Evolutionary conservation across 2,329 filamentous ascomycete species (phyloP), one percentile per base, ranked within the genome.

Genomic region (Ramularia endophylla): DNA sequence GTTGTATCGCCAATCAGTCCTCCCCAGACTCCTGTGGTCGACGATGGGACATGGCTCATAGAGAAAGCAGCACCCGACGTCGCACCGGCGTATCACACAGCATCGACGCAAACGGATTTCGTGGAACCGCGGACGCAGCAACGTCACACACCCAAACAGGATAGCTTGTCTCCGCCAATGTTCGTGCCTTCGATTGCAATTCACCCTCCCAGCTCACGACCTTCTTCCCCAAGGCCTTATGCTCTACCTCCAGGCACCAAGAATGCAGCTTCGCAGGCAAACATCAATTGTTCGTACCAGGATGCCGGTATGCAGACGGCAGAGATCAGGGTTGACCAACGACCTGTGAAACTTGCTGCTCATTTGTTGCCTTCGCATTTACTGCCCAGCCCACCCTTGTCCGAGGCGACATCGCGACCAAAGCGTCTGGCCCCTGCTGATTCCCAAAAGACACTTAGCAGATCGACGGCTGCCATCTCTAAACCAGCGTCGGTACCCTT

Each of bases 171-270:
- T 31, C 55, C 53, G 27, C 57, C 58, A 17, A 40, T 43, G 17
- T 57, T 57, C 34, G 58, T 61, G 11, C 90, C 90, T 0, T 85
- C 82, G 55, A 98, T 98, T 59, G 85, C 87, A 41, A 87, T 98
- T 38, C 85, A 94, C 53, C 92, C 92, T 22, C 90, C 92, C 0
- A 80, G 75, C 3, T 94, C 87, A 41, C 78, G 85, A 35, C 88
- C 90, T n/a, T 72, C 81, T 4, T 88, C 87, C 2, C 87, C 87
- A 2, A 77, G 76, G 35, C 78, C 83, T 51, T 81, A 83, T 38
- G 77, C 94, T 40, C 81, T 94, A 20, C 88, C 88, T 40, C 81
- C 89, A 42, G 80, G 80, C 47, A 83, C 79, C 5, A 95, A 88
- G 62, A 87, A 87, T 63, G 80, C 84, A 49, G 81, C 80, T 13